Evolutionary conservation across 176 grass and related monocot species (phyloP).

Genomic region (Paspalum notatum): DNA sequence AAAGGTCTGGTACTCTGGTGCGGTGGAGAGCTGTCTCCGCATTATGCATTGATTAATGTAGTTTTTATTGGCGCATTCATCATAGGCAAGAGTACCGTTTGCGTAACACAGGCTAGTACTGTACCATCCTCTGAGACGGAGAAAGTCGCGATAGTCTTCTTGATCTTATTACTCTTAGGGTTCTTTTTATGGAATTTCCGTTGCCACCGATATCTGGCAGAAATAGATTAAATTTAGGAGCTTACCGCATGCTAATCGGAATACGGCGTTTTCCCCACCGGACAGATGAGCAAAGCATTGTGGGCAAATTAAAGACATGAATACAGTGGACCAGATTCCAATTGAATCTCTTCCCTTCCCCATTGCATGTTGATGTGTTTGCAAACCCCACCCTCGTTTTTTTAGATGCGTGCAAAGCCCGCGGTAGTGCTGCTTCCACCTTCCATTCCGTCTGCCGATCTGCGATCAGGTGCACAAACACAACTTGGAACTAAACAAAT

Average conservation of each 20-base stretch:
- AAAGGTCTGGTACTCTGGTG: background rate
- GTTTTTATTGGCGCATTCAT: background rate
- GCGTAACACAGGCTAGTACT: background rate
- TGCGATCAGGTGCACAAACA: background rate
- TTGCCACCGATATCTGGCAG: background rate
- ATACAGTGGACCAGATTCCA: background rate
- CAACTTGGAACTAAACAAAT: conserved; percentile 8
- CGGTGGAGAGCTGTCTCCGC: conserved; percentile 1
- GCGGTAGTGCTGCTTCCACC: background rate
- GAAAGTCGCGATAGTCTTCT: background rate
- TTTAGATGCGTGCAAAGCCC: background rate
- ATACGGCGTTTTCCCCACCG: too few relatives aligned
- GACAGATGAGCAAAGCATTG: background rate
- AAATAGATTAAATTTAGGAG: too few relatives aligned
- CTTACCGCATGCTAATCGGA: background rate
- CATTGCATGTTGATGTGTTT: background rate
- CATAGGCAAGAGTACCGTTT: background rate
- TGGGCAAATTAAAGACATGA: background rate
- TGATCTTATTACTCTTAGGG: too few relatives aligned
- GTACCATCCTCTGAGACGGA: background rate
- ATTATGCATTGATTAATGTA: background rate
- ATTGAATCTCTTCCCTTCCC: background rate
- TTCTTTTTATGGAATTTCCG: too few relatives aligned
- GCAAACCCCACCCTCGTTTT: background rate
- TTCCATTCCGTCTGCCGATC: background rate